Evolutionary conservation across 257 asterid genomes (phyloP), one percentile per base, ranked within the genome.

Genomic region (Solanum chiquidenum): DNA sequence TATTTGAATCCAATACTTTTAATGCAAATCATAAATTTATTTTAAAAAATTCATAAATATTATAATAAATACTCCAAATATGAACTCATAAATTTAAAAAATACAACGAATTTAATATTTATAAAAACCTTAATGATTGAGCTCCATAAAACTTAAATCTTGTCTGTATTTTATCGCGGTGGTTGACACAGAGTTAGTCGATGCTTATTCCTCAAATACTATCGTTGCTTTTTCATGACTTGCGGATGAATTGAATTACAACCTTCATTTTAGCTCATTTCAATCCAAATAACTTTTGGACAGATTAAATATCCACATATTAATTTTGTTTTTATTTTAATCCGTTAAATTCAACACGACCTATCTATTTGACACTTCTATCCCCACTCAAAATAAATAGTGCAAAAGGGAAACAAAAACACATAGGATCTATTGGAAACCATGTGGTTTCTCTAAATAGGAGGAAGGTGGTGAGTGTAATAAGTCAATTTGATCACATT

Each of bases 291-390:
- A 23, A 62, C 5, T 62, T 60, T 62, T 4, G 0, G 3, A 55
- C 64, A 55, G 0, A 60, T 60, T 29, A 60, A 60, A 2, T 8
- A 60, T 4, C 3, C 71, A 9, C 6, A 7, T 4, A 0, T 20
- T n/a, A 23, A 62, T 11, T 23, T 23, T 9, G 2, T 4, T 62
- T 1, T 2, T 23, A n/a, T 21, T 62, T 4, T 23, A 9, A 60
- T 3, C 0, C 1, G 29, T 23, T 1, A 62, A 25, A 25, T 25
- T 66, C 9, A 25, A 0, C 14, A 2, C 20, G 1, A 66, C 2
- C 1, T 13, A 11, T 12, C 1, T 25, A 25, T 0, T 12, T 66
- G 12, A 62, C 8, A 2, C 31, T 5, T 62, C 13, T 23, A 10
- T 2, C 20, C 34, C 0, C 0, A 25, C 35, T 33, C 10, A 0